phyloP scores from a whole-genome alignment of 129 eudicot genomes.

The Scalesia atractyloides region DNA sequence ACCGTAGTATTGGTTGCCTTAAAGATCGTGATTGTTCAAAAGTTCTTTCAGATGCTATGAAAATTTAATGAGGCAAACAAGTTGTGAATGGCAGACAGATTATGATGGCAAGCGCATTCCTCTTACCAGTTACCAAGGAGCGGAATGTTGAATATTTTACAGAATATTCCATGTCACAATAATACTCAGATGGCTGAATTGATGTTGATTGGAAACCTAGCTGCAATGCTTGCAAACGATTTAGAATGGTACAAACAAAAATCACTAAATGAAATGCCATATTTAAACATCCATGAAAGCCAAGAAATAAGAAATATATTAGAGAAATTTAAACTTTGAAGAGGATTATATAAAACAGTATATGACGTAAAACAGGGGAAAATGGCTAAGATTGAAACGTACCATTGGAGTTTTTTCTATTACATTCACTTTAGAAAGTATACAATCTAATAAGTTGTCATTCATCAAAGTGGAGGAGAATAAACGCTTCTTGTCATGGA shows the following conservation, averaged over 20 bases:
- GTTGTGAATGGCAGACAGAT: slow-evolving; percentile 11
- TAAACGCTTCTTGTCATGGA: slow-evolving; percentile 77
- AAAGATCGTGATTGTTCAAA: slow-evolving; percentile 5
- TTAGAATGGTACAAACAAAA: background rate
- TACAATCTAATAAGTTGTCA: slow-evolving; percentile 81
- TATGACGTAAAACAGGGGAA: background rate
- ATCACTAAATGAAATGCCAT: slow-evolving; percentile 20
- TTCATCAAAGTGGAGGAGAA: slow-evolving; percentile 78
- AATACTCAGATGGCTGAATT: slow-evolving; percentile 57
- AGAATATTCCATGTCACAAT: slow-evolving; percentile 95
- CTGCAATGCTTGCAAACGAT: slow-evolving; percentile 43
- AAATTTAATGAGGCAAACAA: slow-evolving; percentile 13
- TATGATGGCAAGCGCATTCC: slow-evolving; percentile 17
- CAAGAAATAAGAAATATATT: slow-evolving; percentile 3
- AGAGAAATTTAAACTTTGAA: slow-evolving; percentile 15
- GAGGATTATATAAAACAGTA: background rate
- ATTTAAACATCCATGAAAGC: slow-evolving; percentile 14
- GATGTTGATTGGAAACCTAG: slow-evolving; percentile 43
- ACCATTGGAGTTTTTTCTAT: slow-evolving; percentile 55
- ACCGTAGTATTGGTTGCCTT: background rate
- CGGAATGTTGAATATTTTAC: slow-evolving; percentile 89
- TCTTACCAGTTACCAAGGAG: slow-evolving; percentile 59
- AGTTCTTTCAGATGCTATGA: slow-evolving; percentile 23
- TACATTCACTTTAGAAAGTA: slow-evolving; percentile 70
- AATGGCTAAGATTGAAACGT: slow-evolving; percentile 30